Conservation (phyloP, 441 rosid species). For the Eruca vesicaria region DNA sequence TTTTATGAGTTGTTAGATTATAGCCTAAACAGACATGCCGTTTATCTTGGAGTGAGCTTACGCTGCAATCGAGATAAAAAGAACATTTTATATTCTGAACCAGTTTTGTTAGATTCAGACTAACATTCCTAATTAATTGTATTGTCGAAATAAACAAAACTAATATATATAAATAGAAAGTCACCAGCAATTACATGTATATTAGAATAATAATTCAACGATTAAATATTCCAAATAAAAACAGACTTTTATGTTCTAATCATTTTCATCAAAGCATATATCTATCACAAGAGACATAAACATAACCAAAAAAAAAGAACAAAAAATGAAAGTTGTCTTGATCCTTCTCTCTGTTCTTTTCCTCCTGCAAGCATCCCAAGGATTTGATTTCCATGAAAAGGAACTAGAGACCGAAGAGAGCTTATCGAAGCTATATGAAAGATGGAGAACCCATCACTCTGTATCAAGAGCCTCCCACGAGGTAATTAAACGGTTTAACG, state of each 20-base stretch:
- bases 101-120: neutral
- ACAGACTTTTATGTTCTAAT: neutral
- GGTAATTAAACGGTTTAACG: constrained; percentile 64
- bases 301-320: neutral
- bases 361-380: constrained; percentile 40
- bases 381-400: constrained; percentile 67
- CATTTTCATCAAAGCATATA: neutral
- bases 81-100: neutral
- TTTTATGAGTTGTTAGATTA: neutral
- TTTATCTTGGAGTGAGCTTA: neutral
- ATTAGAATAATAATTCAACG: neutral
- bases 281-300: neutral
- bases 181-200: neutral
- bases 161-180: neutral
- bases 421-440: constrained; percentile 71
- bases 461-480: constrained; percentile 62
- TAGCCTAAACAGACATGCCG: neutral
- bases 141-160: neutral
- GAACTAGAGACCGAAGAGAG: constrained; percentile 66
- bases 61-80: neutral
- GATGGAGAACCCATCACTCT: constrained; percentile 86
- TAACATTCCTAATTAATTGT: neutral
- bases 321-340: constrained; percentile 31
- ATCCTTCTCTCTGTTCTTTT: constrained; percentile 36
- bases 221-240: neutral